phyloP scores from a whole-genome alignment of 345 rosid species.

The Durio zibethinus region DNA sequence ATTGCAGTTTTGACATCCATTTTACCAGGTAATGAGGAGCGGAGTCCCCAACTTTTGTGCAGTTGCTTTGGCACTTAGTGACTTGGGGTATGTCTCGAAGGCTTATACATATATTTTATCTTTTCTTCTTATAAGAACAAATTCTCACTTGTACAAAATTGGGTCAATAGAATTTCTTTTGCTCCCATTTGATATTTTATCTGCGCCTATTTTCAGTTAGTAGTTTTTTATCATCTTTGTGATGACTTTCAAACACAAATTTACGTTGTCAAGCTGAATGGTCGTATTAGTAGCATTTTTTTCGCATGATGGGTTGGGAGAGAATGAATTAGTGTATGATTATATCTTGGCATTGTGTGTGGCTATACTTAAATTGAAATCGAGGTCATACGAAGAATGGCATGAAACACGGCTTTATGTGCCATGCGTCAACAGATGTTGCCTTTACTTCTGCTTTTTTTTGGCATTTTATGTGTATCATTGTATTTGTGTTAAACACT shows the following conservation, averaged over 20 bases:
- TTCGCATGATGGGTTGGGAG: neutral
- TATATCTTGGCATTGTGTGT: neutral
- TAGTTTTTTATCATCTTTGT: neutral
- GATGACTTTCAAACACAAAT: neutral
- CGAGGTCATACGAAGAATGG: neutral
- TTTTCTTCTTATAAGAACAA: neutral
- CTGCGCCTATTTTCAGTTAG: neutral
- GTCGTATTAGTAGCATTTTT: neutral
- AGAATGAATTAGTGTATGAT: neutral
- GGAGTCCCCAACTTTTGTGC: conserved; percentile 95
- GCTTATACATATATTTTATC: neutral
- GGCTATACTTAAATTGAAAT: neutral
- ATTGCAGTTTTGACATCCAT: conserved; percentile 4
- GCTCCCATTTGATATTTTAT: neutral
- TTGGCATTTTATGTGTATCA: neutral
- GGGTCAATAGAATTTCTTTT: neutral
- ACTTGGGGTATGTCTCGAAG: conserved; percentile 60
- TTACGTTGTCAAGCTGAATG: neutral
- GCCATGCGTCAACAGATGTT: neutral
- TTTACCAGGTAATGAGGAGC: conserved; percentile 74
- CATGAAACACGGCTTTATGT: neutral
- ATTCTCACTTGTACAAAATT: neutral
- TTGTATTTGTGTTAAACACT: neutral
- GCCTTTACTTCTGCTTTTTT: neutral
- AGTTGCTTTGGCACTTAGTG: conserved; percentile 80